A percentile compares a stretch with the other conserved stretches of the same genome.
Conservation (phyloP, 2,329 filamentous ascomycete species). For the Zymoseptoria tritici region DNA sequence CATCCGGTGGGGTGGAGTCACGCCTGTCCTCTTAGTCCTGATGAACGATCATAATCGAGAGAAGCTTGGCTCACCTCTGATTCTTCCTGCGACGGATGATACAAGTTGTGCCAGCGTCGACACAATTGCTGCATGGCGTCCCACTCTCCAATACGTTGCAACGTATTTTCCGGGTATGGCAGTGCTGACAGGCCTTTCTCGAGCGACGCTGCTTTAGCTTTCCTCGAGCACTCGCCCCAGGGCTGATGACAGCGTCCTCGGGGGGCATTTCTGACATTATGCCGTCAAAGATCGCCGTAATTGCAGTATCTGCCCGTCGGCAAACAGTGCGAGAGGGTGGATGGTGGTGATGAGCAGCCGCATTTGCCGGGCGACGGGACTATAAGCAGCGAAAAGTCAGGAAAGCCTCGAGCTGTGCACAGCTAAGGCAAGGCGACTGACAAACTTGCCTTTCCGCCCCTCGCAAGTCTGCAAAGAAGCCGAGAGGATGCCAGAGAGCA, state of each 20-base stretch:
- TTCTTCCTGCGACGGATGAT: background rate
- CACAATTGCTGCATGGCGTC: background rate
- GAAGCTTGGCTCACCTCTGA: background rate
- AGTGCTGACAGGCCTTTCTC: background rate
- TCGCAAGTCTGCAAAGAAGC: background rate
- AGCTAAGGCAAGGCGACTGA: background rate
- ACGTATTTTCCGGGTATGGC: conserved; percentile 1
- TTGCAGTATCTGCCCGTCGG: background rate
- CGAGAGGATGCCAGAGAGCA: background rate
- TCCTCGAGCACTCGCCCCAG: conserved; percentile 2
- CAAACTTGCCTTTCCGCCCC: background rate
- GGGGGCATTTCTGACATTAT: background rate
- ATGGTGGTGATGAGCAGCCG: background rate
- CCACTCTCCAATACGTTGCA: conserved; percentile 1
- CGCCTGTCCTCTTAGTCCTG: conserved; percentile 6
- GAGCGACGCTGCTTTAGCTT: conserved; percentile 2
- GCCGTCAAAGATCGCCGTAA: background rate
- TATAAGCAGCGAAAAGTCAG: background rate
- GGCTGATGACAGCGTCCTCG: conserved; percentile 3
- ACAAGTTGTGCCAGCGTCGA: background rate
- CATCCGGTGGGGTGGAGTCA: conserved; percentile 16
- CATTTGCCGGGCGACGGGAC: background rate
- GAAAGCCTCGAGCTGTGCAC: background rate
- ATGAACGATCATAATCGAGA: background rate
- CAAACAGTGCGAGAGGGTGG: background rate